Evolutionary conservation across 2,329 filamentous ascomycete species (phyloP).

Genomic region (Parafenestella ontariensis): DNA sequence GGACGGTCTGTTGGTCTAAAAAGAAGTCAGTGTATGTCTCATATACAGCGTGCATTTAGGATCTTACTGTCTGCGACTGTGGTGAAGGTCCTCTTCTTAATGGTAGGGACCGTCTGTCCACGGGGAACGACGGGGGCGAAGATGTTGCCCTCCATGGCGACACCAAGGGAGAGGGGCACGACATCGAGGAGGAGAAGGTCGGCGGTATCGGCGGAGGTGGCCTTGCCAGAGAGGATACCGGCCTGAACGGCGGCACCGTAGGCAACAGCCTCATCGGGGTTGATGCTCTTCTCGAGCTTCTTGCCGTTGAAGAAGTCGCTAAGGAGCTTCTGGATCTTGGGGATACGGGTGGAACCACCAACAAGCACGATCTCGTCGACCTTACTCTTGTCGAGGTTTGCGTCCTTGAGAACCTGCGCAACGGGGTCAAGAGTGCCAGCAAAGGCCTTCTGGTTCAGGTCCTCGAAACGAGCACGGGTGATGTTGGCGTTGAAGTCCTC

Average conservation of each 20-base stretch:
- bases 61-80: slow-evolving; percentile 79
- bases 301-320: slow-evolving; percentile 99
- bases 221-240: slow-evolving; percentile 98
- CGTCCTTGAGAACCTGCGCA: slow-evolving; percentile 95
- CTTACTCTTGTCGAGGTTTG: slow-evolving; percentile 82
- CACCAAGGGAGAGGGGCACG: slow-evolving; percentile 93
- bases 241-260: slow-evolving; percentile 99
- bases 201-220: slow-evolving; percentile 89
- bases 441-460: slow-evolving; percentile 96
- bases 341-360: slow-evolving; percentile 98
- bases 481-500: slow-evolving; percentile 98
- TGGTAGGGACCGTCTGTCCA: slow-evolving; percentile 61
- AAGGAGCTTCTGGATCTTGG: slow-evolving; percentile 97
- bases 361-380: slow-evolving; percentile 99
- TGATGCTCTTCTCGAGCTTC: slow-evolving; percentile 99
- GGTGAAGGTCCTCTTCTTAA: slow-evolving; percentile 91
- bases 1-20: slow-evolving; percentile 74
- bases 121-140: slow-evolving; percentile 88
- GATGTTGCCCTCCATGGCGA: slow-evolving; percentile 99
- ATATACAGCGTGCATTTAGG: no score
- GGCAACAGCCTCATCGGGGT: slow-evolving; percentile 98
- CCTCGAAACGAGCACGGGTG: slow-evolving; percentile 98
- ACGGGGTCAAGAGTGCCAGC: slow-evolving; percentile 92
- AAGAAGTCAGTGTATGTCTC: no score
- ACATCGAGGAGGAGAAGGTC: slow-evolving; percentile 97